These are phyloP conservation scores for Oryza meridionalis DNA, from an alignment of 176 grass and related monocot species.

Conservation along the genomic window DNA sequence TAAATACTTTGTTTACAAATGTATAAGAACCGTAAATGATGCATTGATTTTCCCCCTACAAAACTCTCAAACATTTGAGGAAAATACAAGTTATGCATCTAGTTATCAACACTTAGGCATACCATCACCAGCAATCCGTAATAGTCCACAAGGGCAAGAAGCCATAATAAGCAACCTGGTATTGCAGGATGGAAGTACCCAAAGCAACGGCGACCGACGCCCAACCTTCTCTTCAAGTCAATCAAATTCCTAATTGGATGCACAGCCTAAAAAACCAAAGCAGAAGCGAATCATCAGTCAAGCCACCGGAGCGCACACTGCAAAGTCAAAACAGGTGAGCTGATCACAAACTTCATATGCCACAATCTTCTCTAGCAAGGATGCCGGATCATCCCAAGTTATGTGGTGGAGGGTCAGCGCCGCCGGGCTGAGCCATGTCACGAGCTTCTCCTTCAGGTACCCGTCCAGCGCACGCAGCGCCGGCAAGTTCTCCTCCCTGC, in stretches of 20 bases:
- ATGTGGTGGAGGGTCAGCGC: slow-evolving; percentile 86
- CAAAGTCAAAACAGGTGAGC: background rate
- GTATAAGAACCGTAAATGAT: background rate
- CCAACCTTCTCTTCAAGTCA: slow-evolving; percentile 93
- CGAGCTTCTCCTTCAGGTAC: slow-evolving; percentile 97
- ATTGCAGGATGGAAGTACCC: slow-evolving; percentile 97
- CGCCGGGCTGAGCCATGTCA: slow-evolving; percentile 93
- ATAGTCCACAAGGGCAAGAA: background rate
- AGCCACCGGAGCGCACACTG: background rate
- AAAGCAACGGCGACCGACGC: slow-evolving; percentile 85
- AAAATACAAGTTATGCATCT: background rate
- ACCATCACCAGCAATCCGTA: too few species aligned
- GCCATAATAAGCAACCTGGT: slow-evolving; percentile 58
- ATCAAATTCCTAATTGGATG: slow-evolving; percentile 96
- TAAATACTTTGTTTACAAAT: background rate
- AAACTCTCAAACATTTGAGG: background rate
- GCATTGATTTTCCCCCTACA: background rate
- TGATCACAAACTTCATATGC: slow-evolving; percentile 69
- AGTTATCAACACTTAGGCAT: background rate
- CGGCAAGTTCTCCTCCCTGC: slow-evolving; percentile 68
- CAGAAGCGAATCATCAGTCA: slow-evolving; percentile 24
- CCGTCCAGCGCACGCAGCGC: slow-evolving; percentile 78
- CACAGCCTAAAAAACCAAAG: slow-evolving; percentile 61
- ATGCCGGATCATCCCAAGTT: slow-evolving; percentile 94
- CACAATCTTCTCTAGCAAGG: slow-evolving; percentile 96